Conservation (phyloP, 495 filamentous ascomycete species). For the Penicillium goetzii region DNA sequence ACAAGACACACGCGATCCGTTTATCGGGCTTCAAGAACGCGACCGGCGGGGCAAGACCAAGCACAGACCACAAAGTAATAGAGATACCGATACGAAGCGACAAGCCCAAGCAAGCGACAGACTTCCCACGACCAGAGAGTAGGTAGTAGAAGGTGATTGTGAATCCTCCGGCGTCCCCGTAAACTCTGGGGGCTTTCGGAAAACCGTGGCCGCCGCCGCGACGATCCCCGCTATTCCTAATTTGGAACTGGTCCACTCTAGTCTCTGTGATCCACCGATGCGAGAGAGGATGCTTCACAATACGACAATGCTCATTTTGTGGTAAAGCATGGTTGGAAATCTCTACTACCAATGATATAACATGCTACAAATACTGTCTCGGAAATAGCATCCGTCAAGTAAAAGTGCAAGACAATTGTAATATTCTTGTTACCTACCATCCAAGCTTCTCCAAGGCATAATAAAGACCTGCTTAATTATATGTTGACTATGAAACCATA, state of each 20-base stretch:
- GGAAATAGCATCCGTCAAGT: not conserved
- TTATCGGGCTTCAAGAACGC: constrained; percentile 7
- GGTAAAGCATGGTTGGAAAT: no score
- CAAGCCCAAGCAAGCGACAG: constrained; percentile 2
- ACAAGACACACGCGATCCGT: constrained; percentile 29
- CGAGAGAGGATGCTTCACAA: not conserved
- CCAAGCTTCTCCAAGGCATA: not conserved
- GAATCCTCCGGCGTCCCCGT: constrained; percentile 4
- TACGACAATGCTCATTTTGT: not conserved
- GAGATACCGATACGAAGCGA: not conserved
- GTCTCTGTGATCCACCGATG: not conserved
- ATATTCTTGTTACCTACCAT: not conserved
- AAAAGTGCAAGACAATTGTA: not conserved
- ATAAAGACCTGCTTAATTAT: not conserved
- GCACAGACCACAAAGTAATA: not conserved
- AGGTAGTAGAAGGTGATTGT: not conserved
- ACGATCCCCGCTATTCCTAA: constrained; percentile 26
- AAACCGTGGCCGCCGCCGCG: constrained; percentile 8
- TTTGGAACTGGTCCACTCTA: constrained; percentile 13
- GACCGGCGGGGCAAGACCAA: not conserved
- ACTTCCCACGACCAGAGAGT: not conserved
- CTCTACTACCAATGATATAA: no score
- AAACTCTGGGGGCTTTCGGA: constrained; percentile 9
- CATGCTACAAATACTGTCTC: no score
- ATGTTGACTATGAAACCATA: not conserved